Evolutionary conservation across 2,329 filamentous ascomycete species (phyloP), one percentile per base, ranked within the genome.

Genomic region (Trichoderma atrobrunneum): DNA sequence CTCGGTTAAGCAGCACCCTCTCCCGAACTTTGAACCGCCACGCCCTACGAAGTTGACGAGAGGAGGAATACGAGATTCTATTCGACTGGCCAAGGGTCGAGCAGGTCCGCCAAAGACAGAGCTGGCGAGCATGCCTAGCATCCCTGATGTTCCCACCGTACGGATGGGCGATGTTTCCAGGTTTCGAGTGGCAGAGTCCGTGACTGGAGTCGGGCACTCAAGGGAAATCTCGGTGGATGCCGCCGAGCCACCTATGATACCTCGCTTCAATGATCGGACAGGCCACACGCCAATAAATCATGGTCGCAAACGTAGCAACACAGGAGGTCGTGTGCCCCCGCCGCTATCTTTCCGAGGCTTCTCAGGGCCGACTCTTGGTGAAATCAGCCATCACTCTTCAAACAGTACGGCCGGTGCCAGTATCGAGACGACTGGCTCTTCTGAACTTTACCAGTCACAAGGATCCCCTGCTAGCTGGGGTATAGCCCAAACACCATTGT

Each of bases 271-370:
- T 54, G 89, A 91, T 34, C 85, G 88, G 85, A 8, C 83, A 81
- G 74, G 82, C 84, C 80, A 78, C 73, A 79, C 78, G 4, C 56
- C 57, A 32, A 79, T 81, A 60, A 79, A 86, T 0, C 95, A 98
- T 79, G 90, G 90, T 7, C 91, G 95, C 73, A 97, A 97, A 84
- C 88, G 95, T 74, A 97, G 94, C 84, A 97, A 95, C 78, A 97
- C 95, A 0, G 93, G 93, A 12, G 92, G 93, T 6, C 90, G 92
- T 60, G 87, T 90, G 24, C 89, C 88, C 16, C 91, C 90, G 32
- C 90, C 92, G 1, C 85, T 90, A 63, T 90, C 91, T 2, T 93
- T 96, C 84, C 90, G 94, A 60, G 94, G 91, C 74, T 95, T 97
- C 81, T 94, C 93, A 1, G 85, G 86, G 1, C 86, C 88, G 7